Base-by-base conservation (phyloP, 768 basidiomycete genomes). In the Tubosaeta brunneosetosa region DNA sequence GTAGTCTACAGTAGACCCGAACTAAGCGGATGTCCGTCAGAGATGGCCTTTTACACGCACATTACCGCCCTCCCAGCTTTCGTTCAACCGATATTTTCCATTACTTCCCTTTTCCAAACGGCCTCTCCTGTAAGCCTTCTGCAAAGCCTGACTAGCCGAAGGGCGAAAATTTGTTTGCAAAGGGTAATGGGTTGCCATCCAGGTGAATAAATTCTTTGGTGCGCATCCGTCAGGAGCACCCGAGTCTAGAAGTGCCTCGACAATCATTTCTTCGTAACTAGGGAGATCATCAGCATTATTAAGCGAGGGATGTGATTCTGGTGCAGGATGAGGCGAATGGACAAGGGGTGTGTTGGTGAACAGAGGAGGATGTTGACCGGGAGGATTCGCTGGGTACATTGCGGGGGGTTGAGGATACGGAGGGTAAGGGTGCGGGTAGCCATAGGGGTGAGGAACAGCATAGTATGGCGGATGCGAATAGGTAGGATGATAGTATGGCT, bases 191-290 rank as follows among this genome's bases (percentile, higher is more conserved):
- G 80, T 73, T 4, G 84, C 84, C 86, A 94, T 94, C 87, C 87
- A 90, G 6, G 80, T 72, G 65, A 91, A 94, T 29, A 94, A 63
- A 54, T 83, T 82, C 66, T 89, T 92, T n/a, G 91, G 91, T 7
- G 84, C 84, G 50, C 81, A 80, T 16, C 91, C 91, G 43, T 93
- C 87, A 1, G 82, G 74, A 52, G 90, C 88, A 7, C 71, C 74
- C 40, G 80, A 76, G 50, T 85, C 86, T 13, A 73, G 69, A 25
- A 94, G 71, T 1, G 89, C 90, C 63, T 88, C 86, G 11, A 86
- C 87, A 16, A 93, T 88, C 91, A 94, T 94, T 56, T 93, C 91
- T 63, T 94, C 91, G 52, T 94, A 94, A 57, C 86, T 88, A 7
- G 91, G 91, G 45, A 93, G 74, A 59, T 90, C 80, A n/a, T 77